These are phyloP conservation scores for Penicillium thymicola DNA, from an alignment of 2,329 filamentous ascomycete genomes.

Conservation along the genomic window DNA sequence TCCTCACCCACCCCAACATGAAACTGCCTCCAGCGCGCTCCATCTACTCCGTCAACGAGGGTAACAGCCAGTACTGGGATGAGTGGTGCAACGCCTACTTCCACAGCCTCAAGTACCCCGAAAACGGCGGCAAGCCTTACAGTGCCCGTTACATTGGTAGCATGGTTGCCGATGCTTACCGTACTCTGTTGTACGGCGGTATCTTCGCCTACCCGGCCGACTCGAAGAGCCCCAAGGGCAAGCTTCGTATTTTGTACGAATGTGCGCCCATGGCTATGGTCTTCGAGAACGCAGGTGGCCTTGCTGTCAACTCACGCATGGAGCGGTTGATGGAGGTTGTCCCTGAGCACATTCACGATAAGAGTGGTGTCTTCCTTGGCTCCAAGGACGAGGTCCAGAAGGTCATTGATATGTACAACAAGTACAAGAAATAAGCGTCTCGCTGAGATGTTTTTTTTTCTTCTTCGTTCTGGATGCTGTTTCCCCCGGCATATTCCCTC, in stretches of 20 bases:
- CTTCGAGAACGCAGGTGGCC: slow-evolving; percentile 95
- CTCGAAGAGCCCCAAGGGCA: slow-evolving; percentile 97
- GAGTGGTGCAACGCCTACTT: slow-evolving; percentile 85
- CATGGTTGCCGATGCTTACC: slow-evolving; percentile 98
- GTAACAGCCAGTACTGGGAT: slow-evolving; percentile 96
- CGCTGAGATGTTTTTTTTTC: neutral
- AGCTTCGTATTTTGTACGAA: slow-evolving; percentile 95
- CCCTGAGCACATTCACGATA: slow-evolving; percentile 91
- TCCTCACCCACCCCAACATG: slow-evolving; percentile 96
- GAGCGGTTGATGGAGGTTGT: slow-evolving; percentile 82
- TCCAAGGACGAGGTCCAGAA: slow-evolving; percentile 95
- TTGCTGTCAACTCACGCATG: slow-evolving; percentile 90
- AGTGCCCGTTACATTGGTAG: slow-evolving; percentile 91
- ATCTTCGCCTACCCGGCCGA: slow-evolving; percentile 98
- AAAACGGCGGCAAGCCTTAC: slow-evolving; percentile 75
- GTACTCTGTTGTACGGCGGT: slow-evolving; percentile 90
- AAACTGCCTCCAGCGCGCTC: slow-evolving; percentile 70
- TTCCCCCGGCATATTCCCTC: neutral
- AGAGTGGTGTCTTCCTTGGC: slow-evolving; percentile 92
- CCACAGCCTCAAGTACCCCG: slow-evolving; percentile 78
- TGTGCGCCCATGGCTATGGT: slow-evolving; percentile 99
- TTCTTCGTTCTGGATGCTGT: slow-evolving; percentile 2
- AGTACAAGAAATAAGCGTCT: slow-evolving; percentile 32
- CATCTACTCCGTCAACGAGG: slow-evolving; percentile 99
- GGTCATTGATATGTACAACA: slow-evolving; percentile 78